Evolutionary conservation across 2,329 filamentous ascomycete species (phyloP), one percentile per base, ranked within the genome.

Genomic region (Fusarium sp.): DNA sequence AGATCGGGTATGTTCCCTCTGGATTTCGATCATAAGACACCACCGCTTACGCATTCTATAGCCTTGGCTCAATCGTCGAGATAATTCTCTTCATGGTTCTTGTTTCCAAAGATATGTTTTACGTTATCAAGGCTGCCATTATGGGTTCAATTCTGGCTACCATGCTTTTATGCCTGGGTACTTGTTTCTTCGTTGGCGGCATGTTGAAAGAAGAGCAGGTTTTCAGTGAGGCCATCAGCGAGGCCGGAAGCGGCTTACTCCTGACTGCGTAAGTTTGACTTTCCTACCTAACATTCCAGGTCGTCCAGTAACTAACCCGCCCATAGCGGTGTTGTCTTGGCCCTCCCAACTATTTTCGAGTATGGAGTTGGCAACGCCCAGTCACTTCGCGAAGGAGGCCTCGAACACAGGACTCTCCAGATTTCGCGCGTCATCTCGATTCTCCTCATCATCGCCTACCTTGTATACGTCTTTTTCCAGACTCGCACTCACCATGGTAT

Each of bases 121-220:
- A 85, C n/a, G 91, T 96, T 70, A 92, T 96, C 71, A 88, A 93
- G 74, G 92, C 92, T 52, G 93, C 93, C 25, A 94, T 96, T 55
- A 80, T 96, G 1, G 93, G 93, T 35, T 95, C 92, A 1, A 91
- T 96, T 42, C 78, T 97, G 33, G 92, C 93, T 14, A 96, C 93
- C 31, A 86, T 96, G 80, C 80, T 96, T 42, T 83, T 96, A 2
- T 96, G 93, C 70, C 79, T 96, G 25, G 93, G 93, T 0, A 74
- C 90, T 51, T 96, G 92, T 76, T 96, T 97, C 81, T 88, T 95
- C 63, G 85, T 89, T 21, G 92, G 92, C 39, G 93, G 93, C 11
- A 68, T 95, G 35, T 82, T 83, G 53, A 87, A 89, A 31, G 83
- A 91, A 8, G 87, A 91, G 68, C 87, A 93, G 69, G 83, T 82